phyloP scores from a whole-genome alignment of 495 filamentous ascomycete species.

The Penicillium tannophilum region DNA sequence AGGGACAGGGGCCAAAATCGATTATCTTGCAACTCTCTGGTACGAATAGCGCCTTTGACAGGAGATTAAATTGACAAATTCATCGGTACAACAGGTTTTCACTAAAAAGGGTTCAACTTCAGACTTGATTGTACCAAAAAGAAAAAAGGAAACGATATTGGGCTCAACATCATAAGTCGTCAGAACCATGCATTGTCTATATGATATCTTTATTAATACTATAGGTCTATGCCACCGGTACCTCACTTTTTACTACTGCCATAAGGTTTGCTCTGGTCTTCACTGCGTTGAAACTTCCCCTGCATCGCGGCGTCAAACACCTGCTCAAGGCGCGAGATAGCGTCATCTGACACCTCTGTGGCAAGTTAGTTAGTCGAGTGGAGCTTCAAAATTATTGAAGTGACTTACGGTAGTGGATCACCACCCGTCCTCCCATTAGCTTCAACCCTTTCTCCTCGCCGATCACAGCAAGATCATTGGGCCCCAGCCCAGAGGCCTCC shows the following conservation, averaged over 20 bases:
- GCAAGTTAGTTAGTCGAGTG: conserved; percentile 27
- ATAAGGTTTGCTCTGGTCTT: conserved; percentile 43
- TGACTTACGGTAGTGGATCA: conserved; percentile 52
- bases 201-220: background rate
- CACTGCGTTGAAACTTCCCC: conserved; percentile 38
- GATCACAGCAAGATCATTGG: conserved; percentile 45
- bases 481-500: conserved; percentile 47
- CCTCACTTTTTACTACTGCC: conserved; percentile 28
- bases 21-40: too few species aligned
- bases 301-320: conserved; percentile 44
- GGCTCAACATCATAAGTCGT: too few species aligned
- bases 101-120: too few species aligned
- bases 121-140: too few species aligned
- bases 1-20: too few species aligned
- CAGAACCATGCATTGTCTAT: background rate
- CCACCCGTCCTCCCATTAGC: conserved; percentile 41
- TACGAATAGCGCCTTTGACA: too few species aligned
- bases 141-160: too few species aligned
- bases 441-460: conserved; percentile 42
- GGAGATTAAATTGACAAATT: too few species aligned
- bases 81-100: too few species aligned
- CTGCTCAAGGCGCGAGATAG: conserved; percentile 41
- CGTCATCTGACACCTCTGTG: conserved; percentile 49
- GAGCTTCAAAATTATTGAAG: background rate
- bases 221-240: background rate